phyloP scores from a whole-genome alignment of 352 stramenopile genomes.

The Pythium insidiosum region DNA sequence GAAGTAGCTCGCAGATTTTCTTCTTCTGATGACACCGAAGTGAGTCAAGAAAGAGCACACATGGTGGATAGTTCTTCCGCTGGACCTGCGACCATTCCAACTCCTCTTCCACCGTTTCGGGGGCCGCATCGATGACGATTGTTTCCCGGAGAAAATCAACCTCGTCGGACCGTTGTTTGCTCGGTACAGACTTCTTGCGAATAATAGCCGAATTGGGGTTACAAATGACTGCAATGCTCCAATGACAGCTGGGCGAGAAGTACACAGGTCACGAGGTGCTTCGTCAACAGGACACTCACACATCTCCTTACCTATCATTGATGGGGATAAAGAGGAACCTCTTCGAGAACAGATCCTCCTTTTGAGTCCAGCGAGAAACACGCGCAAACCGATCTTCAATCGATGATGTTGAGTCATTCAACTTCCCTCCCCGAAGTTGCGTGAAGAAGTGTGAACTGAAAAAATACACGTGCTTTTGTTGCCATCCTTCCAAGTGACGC shows the following conservation, averaged over 20 bases:
- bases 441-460: slow-evolving; percentile 96
- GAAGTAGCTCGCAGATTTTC: slow-evolving; percentile 73
- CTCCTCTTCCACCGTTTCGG: slow-evolving; percentile 41
- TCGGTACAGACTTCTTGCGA: slow-evolving; percentile 25
- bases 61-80: slow-evolving; percentile 39
- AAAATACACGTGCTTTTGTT: slow-evolving; percentile 78
- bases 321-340: slow-evolving; percentile 87
- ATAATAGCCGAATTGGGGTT: slow-evolving; percentile 71
- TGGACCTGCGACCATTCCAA: slow-evolving; percentile 24
- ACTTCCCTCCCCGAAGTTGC: slow-evolving; percentile 62
- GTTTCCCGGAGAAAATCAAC: slow-evolving; percentile 10
- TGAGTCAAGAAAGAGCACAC: slow-evolving; percentile 93
- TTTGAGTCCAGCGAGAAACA: slow-evolving; percentile 79
- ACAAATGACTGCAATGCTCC: slow-evolving; percentile 83
- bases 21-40: slow-evolving; percentile 91
- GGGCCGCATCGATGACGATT: slow-evolving; percentile 12
- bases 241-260: slow-evolving; percentile 65
- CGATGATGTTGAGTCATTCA: slow-evolving; percentile 9
- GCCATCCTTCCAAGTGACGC: slow-evolving; percentile 51
- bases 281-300: not conserved
- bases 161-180: slow-evolving; percentile 27
- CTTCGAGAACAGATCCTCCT: slow-evolving; percentile 82
- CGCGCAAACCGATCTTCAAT: slow-evolving; percentile 41
- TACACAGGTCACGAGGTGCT: not conserved
- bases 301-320: slow-evolving; percentile 61